Conservation (phyloP, 805 yeast species). For the Komagataella pastoris region DNA sequence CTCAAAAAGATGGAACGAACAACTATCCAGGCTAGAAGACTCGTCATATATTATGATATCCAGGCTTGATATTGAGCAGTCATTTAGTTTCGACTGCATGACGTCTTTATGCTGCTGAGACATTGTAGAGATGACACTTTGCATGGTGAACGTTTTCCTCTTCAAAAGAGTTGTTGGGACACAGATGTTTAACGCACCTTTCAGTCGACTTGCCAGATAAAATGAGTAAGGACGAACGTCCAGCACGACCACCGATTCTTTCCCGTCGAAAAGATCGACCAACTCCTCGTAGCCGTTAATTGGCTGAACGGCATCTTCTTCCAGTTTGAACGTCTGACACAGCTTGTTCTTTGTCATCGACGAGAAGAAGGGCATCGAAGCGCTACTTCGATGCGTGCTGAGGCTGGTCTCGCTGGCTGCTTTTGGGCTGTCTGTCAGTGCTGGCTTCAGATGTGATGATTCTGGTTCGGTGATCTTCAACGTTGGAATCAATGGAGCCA, state of each 20-base stretch:
- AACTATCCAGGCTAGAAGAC: conserved; percentile 10
- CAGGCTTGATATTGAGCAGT: conserved; percentile 3
- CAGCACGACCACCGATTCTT: conserved; percentile 4
- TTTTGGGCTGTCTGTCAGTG: background rate
- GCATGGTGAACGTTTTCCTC: conserved; percentile 20
- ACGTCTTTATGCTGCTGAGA: conserved; percentile 11
- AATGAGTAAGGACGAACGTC: conserved; percentile 27
- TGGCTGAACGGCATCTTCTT: background rate
- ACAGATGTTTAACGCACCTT: conserved; percentile 23
- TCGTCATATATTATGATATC: conserved; percentile 22
- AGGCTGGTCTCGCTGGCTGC: background rate
- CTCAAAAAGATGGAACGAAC: conserved; percentile 19
- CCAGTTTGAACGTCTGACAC: background rate
- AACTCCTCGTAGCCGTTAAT: background rate
- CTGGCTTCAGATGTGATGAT: background rate
- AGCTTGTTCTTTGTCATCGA: background rate
- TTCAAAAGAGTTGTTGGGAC: conserved; percentile 30
- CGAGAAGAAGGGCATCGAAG: background rate
- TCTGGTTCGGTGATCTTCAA: background rate
- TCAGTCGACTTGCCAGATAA: conserved; percentile 18
- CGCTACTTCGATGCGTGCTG: background rate
- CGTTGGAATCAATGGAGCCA: background rate
- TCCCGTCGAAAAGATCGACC: background rate
- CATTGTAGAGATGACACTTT: conserved; percentile 19
- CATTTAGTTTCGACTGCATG: conserved; percentile 2